Conservation (phyloP, 352 stramenopile species). For the Saprolegnia diclina region DNA sequence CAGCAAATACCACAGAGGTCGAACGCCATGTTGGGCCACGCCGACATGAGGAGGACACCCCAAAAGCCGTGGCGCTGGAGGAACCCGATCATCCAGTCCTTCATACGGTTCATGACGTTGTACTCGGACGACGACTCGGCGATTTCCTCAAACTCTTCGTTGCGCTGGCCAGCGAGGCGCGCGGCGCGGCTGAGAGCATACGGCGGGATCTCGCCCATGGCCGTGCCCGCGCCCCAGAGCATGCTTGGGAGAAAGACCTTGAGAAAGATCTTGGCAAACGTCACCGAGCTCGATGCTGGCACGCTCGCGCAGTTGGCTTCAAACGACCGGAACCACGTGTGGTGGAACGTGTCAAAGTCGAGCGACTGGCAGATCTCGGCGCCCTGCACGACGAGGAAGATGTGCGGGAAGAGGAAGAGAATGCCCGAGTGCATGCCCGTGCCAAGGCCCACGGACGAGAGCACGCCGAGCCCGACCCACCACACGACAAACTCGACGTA, state of each 20-base stretch:
- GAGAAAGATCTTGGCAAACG: slow-evolving; percentile 82
- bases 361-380: slow-evolving; percentile 82
- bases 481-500: slow-evolving; percentile 86
- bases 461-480: slow-evolving; percentile 91
- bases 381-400: slow-evolving; percentile 88
- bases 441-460: slow-evolving; percentile 91
- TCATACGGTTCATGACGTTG: slow-evolving; percentile 88
- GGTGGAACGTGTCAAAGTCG: slow-evolving; percentile 77
- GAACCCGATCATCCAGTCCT: slow-evolving; percentile 91
- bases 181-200: slow-evolving; percentile 89
- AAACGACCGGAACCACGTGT: slow-evolving; percentile 90
- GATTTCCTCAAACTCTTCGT: slow-evolving; percentile 88
- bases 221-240: slow-evolving; percentile 90
- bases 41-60: slow-evolving; percentile 90
- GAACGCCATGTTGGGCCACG: slow-evolving; percentile 93
- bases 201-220: slow-evolving; percentile 90
- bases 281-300: slow-evolving; percentile 37
- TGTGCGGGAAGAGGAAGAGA: slow-evolving; percentile 93
- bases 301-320: slow-evolving; percentile 56
- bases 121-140: slow-evolving; percentile 72
- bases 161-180: slow-evolving; percentile 72
- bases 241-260: slow-evolving; percentile 88
- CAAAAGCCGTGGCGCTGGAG: slow-evolving; percentile 89
- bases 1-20: slow-evolving; percentile 93
- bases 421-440: slow-evolving; percentile 93